A percentile compares a stretch with the other conserved stretches of the same genome.
Evolutionary conservation across 2,329 filamentous ascomycete species (phyloP).

Genomic region (Colletotrichum lini): DNA sequence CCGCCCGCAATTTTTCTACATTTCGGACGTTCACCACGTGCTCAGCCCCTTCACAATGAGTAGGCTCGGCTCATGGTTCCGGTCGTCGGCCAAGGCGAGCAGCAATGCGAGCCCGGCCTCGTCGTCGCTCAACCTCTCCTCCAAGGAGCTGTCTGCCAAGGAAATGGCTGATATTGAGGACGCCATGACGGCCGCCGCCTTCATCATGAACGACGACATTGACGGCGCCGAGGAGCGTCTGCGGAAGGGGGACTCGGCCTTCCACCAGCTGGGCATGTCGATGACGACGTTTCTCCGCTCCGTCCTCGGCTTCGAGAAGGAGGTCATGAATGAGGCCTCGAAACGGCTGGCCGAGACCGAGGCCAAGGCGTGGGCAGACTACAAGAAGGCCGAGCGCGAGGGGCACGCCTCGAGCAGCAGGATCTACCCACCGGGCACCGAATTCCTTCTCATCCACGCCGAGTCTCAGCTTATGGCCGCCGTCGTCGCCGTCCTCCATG

Average conservation of each 20-base stretch:
- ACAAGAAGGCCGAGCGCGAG: slow-evolving; percentile 75
- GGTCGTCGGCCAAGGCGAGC: slow-evolving; percentile 56
- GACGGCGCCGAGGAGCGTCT: slow-evolving; percentile 84
- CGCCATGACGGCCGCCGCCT: slow-evolving; percentile 74
- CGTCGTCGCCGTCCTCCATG: slow-evolving; percentile 89
- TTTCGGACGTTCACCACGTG: not conserved
- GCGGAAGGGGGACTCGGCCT: slow-evolving; percentile 82
- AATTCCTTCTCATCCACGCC: slow-evolving; percentile 87
- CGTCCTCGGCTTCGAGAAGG: slow-evolving; percentile 91
- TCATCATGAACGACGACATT: slow-evolving; percentile 93
- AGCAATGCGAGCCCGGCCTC: slow-evolving; percentile 49
- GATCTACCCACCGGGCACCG: slow-evolving; percentile 86
- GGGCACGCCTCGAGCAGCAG: slow-evolving; percentile 46
- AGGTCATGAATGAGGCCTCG: slow-evolving; percentile 87
- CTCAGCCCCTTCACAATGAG: slow-evolving; percentile 54
- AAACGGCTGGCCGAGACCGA: slow-evolving; percentile 82
- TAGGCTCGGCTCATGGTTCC: slow-evolving; percentile 67
- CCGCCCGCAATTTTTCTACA: not conserved
- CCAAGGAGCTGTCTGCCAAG: slow-evolving; percentile 59
- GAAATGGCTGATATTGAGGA: slow-evolving; percentile 70
- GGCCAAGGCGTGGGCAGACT: slow-evolving; percentile 80
- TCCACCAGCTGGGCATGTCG: slow-evolving; percentile 86
- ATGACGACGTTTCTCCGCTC: slow-evolving; percentile 89
- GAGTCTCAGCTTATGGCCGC: slow-evolving; percentile 92
- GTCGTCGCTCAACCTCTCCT: slow-evolving; percentile 50